Percentiles rank a stretch among this genome's conserved stretches.
phyloP scores from a whole-genome alignment of 2,329 filamentous ascomycete species.

The Pestalotiopsis sp. region DNA sequence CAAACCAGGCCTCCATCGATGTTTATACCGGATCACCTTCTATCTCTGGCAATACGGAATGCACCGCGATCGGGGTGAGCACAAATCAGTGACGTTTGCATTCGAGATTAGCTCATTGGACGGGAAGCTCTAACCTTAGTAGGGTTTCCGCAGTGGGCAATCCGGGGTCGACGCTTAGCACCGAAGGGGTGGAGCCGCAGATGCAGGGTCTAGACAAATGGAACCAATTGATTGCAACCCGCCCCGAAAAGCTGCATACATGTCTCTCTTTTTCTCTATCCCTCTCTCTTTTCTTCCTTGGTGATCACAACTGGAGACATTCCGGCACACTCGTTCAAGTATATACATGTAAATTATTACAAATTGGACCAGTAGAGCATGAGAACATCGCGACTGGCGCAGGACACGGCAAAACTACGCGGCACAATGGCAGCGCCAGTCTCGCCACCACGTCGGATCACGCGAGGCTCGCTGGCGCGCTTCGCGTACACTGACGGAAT shows the following conservation, averaged over 20 bases:
- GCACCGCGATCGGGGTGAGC: too few relatives aligned
- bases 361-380: slow-evolving; percentile 3
- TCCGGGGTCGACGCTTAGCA: not conserved
- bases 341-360: not conserved
- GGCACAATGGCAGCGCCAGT: slow-evolving; percentile 21
- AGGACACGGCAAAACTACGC: slow-evolving; percentile 10
- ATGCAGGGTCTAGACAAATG: not conserved
- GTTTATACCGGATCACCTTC: too few relatives aligned
- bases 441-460: slow-evolving; percentile 30
- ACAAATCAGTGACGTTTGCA: not conserved
- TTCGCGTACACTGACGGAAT: slow-evolving; percentile 24
- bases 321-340: not conserved
- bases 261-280: not conserved
- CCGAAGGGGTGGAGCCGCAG: not conserved
- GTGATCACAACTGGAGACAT: too few relatives aligned
- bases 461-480: slow-evolving; percentile 30
- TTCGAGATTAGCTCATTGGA: not conserved
- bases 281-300: not conserved
- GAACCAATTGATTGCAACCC: not conserved
- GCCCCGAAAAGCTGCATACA: not conserved
- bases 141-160: not conserved
- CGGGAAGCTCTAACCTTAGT: not conserved
- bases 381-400: slow-evolving; percentile 14
- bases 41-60: too few relatives aligned
- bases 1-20: too few relatives aligned